Conservation (phyloP, 202 grass and related monocot species). For the Schoenoplectus triqueter region DNA sequence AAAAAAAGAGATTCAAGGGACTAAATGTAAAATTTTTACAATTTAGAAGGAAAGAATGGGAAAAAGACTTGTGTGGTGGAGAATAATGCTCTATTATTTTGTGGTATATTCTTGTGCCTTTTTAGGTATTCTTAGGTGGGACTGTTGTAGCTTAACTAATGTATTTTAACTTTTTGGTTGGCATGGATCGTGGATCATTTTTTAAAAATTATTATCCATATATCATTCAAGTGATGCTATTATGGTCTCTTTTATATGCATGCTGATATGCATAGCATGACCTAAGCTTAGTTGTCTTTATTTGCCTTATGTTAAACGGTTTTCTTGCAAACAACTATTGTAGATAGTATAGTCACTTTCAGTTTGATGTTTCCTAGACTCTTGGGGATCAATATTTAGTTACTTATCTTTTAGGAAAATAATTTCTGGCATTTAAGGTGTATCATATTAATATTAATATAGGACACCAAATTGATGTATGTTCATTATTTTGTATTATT, state of each 20-base stretch:
- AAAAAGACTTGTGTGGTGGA: constrained; percentile 4
- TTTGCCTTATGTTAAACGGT: constrained; percentile 8
- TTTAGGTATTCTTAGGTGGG: constrained; percentile 31
- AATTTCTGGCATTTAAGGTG: not conserved
- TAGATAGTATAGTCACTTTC: constrained; percentile 2
- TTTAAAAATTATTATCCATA: not conserved
- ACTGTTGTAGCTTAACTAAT: not conserved
- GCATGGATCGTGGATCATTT: not conserved
- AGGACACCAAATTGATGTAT: not conserved
- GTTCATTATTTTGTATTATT: constrained; percentile 25
- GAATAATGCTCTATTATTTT: constrained; percentile 19
- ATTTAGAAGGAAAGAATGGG: constrained; percentile 1
- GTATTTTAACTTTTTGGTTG: constrained; percentile 8
- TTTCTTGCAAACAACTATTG: constrained; percentile 19
- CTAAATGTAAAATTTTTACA: constrained; percentile 10
- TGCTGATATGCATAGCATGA: constrained; percentile 18
- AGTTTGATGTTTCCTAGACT: not conserved
- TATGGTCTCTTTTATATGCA: not conserved
- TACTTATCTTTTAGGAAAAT: not conserved
- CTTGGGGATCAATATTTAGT: not conserved
- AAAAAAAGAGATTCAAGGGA: constrained; percentile 4
- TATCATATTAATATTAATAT: not conserved
- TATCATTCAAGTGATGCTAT: constrained; percentile 6
- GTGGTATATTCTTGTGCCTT: constrained; percentile 29
- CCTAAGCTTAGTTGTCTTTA: constrained; percentile 24